A percentile compares a stretch with the other conserved stretches of the same genome.
These are phyloP conservation scores for Cladosporium sp. DNA, from an alignment of 2,329 filamentous ascomycete genomes.

Conservation along the genomic window DNA sequence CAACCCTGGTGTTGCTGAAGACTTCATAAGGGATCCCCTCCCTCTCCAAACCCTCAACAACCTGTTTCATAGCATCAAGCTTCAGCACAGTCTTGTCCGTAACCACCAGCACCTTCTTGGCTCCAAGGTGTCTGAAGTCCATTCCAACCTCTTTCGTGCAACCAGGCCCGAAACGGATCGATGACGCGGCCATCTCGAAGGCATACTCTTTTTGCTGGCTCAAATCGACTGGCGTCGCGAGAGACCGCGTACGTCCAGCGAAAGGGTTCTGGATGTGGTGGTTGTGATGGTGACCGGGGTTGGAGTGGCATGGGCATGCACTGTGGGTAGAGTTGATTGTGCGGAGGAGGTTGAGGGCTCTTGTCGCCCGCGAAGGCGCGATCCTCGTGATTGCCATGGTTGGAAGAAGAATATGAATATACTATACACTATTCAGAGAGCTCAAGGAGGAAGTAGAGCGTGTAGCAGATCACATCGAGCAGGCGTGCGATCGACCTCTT, in stretches of 20 bases:
- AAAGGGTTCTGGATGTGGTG: slow-evolving; percentile 52
- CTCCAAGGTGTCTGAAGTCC: slow-evolving; percentile 91
- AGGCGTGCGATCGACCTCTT: background rate
- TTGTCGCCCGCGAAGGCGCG: slow-evolving; percentile 51
- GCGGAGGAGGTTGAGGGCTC: slow-evolving; percentile 72
- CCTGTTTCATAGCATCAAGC: slow-evolving; percentile 86
- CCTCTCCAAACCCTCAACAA: slow-evolving; percentile 72
- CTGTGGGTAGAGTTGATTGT: slow-evolving; percentile 86
- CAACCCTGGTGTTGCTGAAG: slow-evolving; percentile 76
- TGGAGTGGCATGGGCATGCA: slow-evolving; percentile 88
- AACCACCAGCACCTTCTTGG: slow-evolving; percentile 84
- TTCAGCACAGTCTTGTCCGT: slow-evolving; percentile 81
- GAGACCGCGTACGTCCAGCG: slow-evolving; percentile 50
- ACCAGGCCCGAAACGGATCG: slow-evolving; percentile 90
- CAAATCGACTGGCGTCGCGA: slow-evolving; percentile 75
- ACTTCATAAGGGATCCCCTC: slow-evolving; percentile 81
- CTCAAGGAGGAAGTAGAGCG: background rate
- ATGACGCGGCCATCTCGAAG: slow-evolving; percentile 96
- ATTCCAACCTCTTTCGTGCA: slow-evolving; percentile 95
- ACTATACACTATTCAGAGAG: background rate
- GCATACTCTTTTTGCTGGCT: slow-evolving; percentile 88
- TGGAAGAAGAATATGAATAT: background rate
- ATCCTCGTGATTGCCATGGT: slow-evolving; percentile 41
- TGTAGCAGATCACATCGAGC: background rate
- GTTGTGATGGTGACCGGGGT: slow-evolving; percentile 72